Evolutionary conservation across 805 yeast species (phyloP), one percentile per base, ranked within the genome.

Genomic region (Priceomyces fermenticarens): DNA sequence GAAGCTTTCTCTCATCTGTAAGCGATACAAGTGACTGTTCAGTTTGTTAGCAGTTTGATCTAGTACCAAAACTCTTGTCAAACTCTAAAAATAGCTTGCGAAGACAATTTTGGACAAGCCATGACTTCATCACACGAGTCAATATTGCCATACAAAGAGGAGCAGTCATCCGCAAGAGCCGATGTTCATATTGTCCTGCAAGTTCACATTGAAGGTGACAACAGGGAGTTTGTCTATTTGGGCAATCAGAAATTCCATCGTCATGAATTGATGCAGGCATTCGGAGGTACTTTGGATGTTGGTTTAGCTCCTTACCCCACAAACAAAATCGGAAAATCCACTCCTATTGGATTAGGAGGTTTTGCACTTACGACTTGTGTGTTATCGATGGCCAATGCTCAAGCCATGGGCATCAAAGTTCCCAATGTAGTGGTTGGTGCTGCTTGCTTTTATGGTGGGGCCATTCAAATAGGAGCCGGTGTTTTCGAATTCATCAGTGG

Each of bases 211-310:
- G 11, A 10, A 13, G 66, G 73, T 11, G 68, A 63, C 30, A 75
- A 70, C 38, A 60, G 62, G 14, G 69, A 72, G 30, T 58, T 60
- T 44, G 63, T 75, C 30, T 63, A 63, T 42, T 63, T 75, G 32
- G 74, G 72, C 39, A 64, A 67, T 38, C 52, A 57, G 31, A 60
- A 64, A 17, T 75, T 78, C 58, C 65, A 69, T 41, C 71, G 77
- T 39, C 67, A 67, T 17, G 89, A 83, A 41, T 73, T 83, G 47
- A 58, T 78, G 47, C 66, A 67, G 27, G 88, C 87, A 2, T 81
- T 82, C 53, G 86, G 84, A n/a, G 87, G 85, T 52, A 67, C 67
- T 8, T 60, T 74, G 42, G 69, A 70, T 38, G 66, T 77, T 3
- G 64, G 58, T 12, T 53, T 63, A 42, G 74, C 78, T 44, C 63